Evolutionary conservation across 108 stramenopile genomes (phyloP), one percentile per base, ranked within the genome.

Genomic region (Discostella stelligeroides): DNA sequence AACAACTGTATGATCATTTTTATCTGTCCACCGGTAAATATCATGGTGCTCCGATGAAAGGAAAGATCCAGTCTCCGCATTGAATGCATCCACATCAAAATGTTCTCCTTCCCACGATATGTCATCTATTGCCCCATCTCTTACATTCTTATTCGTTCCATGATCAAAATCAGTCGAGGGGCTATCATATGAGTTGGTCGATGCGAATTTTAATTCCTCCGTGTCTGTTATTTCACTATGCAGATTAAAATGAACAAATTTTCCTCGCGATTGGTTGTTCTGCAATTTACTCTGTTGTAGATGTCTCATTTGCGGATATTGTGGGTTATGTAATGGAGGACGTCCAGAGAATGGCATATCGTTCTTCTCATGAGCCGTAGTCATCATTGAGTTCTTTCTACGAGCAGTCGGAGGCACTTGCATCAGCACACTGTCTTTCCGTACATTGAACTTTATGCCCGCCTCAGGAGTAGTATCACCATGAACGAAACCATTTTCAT

Each of bases 101-200:
- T 63, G 67, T 39, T 67, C 61, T 47, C 62, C 68, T 49, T 76
- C 54, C 62, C 68, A 76, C 39, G 75, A 76, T 23, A 60, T 30
- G 47, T 46, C 62, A 17, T 69, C 75, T 18, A 10, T 56, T 9
- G n/a, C n/a, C n/a, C n/a, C 48, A 53, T 30, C 37, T 17, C 28
- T 27, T 1, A 23, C 25, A 13, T 21, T 58, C 4, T 12, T 60
- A 2, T 2, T 50, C 12, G 41, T 55, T 47, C 58, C 28, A 58
- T n/a, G 54, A 23, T 21, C 4, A 68, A 67, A 56, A 17, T 20
- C 47, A 69, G 40, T 37, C 17, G 73, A 66, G 17, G 64, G 57
- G 37, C 49, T 74, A 23, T 75, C 66, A 49, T 17, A 6, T 12
- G 60, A 57, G 55, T 68, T 23, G 17, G 25, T 67, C 8, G 53